Percentiles rank a stretch among this genome's conserved stretches.
These are phyloP conservation scores for Tricholoma bakamatsutake DNA, from an alignment of 768 basidiomycete species.

Conservation along the genomic window DNA sequence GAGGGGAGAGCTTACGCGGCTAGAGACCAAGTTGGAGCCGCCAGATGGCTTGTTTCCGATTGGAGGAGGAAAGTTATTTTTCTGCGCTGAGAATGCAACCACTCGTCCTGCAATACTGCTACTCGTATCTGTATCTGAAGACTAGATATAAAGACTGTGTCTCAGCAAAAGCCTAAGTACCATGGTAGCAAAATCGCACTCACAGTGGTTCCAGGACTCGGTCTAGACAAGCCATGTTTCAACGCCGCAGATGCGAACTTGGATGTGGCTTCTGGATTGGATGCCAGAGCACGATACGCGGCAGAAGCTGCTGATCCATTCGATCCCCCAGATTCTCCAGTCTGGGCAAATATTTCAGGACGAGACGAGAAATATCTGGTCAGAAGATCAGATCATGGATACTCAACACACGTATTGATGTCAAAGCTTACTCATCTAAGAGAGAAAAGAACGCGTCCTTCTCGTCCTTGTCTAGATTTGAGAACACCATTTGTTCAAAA, in stretches of 20 bases:
- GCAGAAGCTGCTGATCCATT: slow-evolving; percentile 31
- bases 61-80: slow-evolving; percentile 13
- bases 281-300: slow-evolving; percentile 38
- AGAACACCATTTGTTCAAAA: slow-evolving; percentile 55
- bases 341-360: slow-evolving; percentile 52
- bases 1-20: slow-evolving; percentile 18
- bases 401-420: not conserved
- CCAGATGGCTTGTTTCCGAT: slow-evolving; percentile 23
- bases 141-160: slow-evolving; percentile 15
- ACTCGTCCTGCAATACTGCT: slow-evolving; percentile 43
- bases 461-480: slow-evolving; percentile 58
- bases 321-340: slow-evolving; percentile 22
- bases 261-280: slow-evolving; percentile 36
- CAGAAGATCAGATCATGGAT: not conserved
- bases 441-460: slow-evolving; percentile 80
- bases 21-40: slow-evolving; percentile 18
- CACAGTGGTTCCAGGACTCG: slow-evolving; percentile 32
- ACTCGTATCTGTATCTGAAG: slow-evolving; percentile 33
- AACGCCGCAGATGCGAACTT: slow-evolving; percentile 36
- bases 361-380: slow-evolving; percentile 69
- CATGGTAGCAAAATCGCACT: slow-evolving; percentile 11
- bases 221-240: slow-evolving; percentile 28
- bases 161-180: too few species aligned
- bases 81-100: slow-evolving; percentile 42
- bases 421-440: slow-evolving; percentile 62